phyloP scores from a whole-genome alignment of 441 rosid species.

The Euphorbia corollata region DNA sequence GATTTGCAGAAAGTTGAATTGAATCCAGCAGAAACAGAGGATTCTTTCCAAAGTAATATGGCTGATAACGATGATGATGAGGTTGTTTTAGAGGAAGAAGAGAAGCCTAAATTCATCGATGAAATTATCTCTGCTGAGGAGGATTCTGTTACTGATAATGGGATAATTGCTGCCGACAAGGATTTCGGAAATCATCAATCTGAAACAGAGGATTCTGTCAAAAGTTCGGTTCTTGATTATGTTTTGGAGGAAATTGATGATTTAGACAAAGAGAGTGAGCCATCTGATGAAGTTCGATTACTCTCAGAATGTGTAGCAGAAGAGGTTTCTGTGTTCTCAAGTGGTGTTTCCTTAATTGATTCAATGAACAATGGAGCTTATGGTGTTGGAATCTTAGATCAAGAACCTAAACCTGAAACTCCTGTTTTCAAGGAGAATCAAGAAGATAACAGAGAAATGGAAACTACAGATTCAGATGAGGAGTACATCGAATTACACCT shows the following conservation, averaged over 20 bases:
- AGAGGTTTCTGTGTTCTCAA: conserved; percentile 9
- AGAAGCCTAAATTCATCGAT: neutral
- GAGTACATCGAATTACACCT: conserved; percentile 49
- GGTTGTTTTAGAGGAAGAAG: conserved; percentile 14
- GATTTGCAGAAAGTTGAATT: neutral
- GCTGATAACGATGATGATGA: neutral
- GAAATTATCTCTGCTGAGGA: neutral
- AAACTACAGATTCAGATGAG: conserved; percentile 33
- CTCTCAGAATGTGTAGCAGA: neutral
- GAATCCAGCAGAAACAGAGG: conserved; percentile 7
- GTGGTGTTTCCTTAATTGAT: neutral
- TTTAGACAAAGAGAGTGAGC: neutral
- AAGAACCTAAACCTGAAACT: conserved; percentile 22
- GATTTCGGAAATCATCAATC: neutral
- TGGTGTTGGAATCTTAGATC: conserved; percentile 16
- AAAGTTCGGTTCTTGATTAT: neutral
- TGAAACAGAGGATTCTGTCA: conserved; percentile 12
- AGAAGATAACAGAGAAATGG: conserved; percentile 9
- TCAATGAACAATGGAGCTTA: neutral
- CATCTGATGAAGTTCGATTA: conserved; percentile 9
- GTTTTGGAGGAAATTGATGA: conserved; percentile 4
- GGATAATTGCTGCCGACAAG: neutral
- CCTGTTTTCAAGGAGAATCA: neutral
- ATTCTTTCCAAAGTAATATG: conserved; percentile 3
- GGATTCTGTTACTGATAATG: neutral